These are phyloP conservation scores for Telfairia occidentalis DNA, from an alignment of 331 rosid genomes.

Conservation along the genomic window DNA sequence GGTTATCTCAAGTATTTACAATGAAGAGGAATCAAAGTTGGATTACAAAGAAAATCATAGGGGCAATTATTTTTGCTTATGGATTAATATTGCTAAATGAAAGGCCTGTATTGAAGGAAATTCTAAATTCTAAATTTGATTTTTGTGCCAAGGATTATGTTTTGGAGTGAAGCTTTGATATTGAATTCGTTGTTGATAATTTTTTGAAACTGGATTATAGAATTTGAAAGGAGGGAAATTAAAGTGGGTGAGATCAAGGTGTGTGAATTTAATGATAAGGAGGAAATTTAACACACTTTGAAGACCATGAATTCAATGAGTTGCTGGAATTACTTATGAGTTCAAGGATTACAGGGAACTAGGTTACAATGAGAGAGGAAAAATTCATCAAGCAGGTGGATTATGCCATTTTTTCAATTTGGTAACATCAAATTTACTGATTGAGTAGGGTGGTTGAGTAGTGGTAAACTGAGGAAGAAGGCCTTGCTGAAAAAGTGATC, in stretches of 20 bases:
- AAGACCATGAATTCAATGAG: background rate
- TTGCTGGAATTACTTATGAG: background rate
- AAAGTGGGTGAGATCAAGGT: background rate
- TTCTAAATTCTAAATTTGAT: background rate
- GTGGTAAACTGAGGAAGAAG: too few species aligned
- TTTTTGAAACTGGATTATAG: background rate
- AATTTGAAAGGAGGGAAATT: background rate
- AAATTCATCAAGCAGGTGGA: too few species aligned
- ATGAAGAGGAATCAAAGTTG: background rate
- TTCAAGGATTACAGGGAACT: background rate
- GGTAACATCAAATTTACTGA: too few species aligned
- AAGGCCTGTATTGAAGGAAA: background rate
- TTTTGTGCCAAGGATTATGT: background rate
- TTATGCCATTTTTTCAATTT: too few species aligned
- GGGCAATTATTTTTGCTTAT: background rate
- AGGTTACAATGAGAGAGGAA: background rate
- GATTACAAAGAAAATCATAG: background rate
- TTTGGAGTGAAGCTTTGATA: background rate
- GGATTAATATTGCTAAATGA: background rate
- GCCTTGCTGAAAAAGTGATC: too few species aligned
- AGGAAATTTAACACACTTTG: background rate
- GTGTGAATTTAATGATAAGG: background rate
- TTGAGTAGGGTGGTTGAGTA: too few species aligned
- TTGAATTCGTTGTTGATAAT: background rate
- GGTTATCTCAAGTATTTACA: too few species aligned